Percentiles rank a stretch among this genome's conserved stretches.
phyloP scores from a whole-genome alignment of 768 basidiomycete species.

The Panaeolus papilionaceus region DNA sequence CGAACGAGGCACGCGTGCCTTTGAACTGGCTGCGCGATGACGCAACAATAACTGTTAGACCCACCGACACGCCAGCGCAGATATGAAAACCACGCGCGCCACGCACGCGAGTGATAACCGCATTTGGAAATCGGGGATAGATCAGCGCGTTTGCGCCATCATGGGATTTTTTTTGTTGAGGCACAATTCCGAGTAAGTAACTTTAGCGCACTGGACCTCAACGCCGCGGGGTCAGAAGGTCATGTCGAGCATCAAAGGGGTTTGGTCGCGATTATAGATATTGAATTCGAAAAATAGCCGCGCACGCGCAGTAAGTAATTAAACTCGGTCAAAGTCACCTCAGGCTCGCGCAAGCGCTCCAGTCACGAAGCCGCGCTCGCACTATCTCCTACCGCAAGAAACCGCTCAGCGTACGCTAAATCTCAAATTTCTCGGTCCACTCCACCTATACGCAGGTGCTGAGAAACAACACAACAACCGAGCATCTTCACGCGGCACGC shows the following conservation, averaged over 20 bases:
- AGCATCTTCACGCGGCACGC: slow-evolving; percentile 11
- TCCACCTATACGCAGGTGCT: not conserved
- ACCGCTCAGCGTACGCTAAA: not conserved
- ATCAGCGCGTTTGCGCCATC: slow-evolving; percentile 11
- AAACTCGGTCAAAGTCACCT: not conserved
- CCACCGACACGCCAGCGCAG: not conserved
- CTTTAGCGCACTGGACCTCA: not conserved
- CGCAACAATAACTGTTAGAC: not conserved
- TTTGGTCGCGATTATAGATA: not conserved
- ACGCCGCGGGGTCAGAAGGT: slow-evolving; percentile 6
- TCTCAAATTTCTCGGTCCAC: not conserved
- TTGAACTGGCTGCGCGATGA: not conserved
- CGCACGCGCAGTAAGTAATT: not conserved
- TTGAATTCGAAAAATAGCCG: not conserved
- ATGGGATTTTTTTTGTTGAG: not conserved
- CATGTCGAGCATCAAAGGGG: not conserved
- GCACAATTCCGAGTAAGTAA: not conserved
- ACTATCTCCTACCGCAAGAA: not conserved
- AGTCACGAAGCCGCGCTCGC: not conserved
- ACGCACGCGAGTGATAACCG: slow-evolving; percentile 9
- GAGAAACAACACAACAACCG: not conserved
- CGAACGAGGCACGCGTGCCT: not conserved
- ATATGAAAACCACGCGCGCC: slow-evolving; percentile 10
- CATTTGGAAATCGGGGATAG: slow-evolving; percentile 5
- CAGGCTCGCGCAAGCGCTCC: not conserved